Percentiles rank a stretch among this genome's conserved stretches.
phyloP scores from a whole-genome alignment of 2,329 filamentous ascomycete genomes.

The Cordyceps fumosorosea region DNA sequence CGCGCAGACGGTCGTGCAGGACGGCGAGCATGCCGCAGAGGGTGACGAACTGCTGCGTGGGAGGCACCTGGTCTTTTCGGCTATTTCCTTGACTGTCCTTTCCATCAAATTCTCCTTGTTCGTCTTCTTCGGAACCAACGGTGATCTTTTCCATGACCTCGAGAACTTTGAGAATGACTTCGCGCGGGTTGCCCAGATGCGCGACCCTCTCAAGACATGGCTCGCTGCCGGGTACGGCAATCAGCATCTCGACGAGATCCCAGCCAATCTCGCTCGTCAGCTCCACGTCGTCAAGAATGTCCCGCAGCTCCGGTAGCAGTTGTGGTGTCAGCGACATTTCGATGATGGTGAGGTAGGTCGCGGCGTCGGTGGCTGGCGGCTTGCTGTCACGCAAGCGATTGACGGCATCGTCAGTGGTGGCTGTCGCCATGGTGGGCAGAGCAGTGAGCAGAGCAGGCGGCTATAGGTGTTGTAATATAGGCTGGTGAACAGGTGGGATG shows the following conservation, averaged over 20 bases:
- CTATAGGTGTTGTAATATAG: background rate
- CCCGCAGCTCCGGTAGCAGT: constrained; percentile 60
- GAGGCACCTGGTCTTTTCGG: constrained; percentile 27
- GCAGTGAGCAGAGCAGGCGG: too few relatives aligned
- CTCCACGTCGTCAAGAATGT: constrained; percentile 60
- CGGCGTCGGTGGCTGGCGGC: constrained; percentile 53
- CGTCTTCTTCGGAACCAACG: constrained; percentile 21
- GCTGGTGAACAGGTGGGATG: background rate
- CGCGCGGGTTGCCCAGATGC: constrained; percentile 69
- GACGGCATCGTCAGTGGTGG: constrained; percentile 34
- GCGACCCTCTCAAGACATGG: constrained; percentile 68
- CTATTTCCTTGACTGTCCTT: background rate
- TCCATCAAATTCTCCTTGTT: background rate
- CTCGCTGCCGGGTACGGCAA: constrained; percentile 61
- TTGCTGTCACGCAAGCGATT: constrained; percentile 41
- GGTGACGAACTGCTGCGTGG: constrained; percentile 54
- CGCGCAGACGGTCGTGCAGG: constrained; percentile 67
- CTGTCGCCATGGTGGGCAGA: constrained; percentile 24
- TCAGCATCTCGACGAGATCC: constrained; percentile 72
- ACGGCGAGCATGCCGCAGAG: constrained; percentile 67
- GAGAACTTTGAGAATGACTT: constrained; percentile 74
- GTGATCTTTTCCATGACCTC: constrained; percentile 58
- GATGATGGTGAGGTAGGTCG: constrained; percentile 73
- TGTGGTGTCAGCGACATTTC: constrained; percentile 65
- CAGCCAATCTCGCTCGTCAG: constrained; percentile 74